Evolutionary conservation across 257 asterid genomes (phyloP), one percentile per base, ranked within the genome.

Genomic region (Cinchona pubescens): DNA sequence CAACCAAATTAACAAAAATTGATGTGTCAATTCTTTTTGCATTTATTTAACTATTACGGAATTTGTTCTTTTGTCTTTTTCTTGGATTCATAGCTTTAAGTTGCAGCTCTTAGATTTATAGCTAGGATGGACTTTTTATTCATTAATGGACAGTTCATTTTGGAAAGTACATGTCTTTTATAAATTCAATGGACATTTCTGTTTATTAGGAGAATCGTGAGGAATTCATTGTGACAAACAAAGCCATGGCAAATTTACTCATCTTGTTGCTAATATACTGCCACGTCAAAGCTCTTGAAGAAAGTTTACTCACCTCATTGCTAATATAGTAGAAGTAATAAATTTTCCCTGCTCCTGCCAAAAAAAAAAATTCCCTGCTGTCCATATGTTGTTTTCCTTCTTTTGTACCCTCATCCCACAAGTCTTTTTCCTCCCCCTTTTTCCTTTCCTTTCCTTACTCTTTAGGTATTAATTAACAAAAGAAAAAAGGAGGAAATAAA

Each of bases 231-330:
- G 64, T 61, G 76, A 63, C 78, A 81, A 74, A 80, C 67, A 61
- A 78, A 58, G 74, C 37, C 68, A 72, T 56, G 87, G 82, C 87
- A 81, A 46, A 53, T 76, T 70, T 74, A 64, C 49, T 40, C 0
- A n/a, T 46, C 35, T 21, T 46, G 37, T 37, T 46, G n/a, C 34
- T 73, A 16, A 40, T 53, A 37, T 71, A 77, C 67, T 67, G 38
- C 71, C 30, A 55, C 75, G 73, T 58, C 76, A 60, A 75, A 66
- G 70, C 60, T 58, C 40, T 69, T n/a, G 55, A 18, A 7, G 66
- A 83, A 71, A 76, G 70, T 79, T 30, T 18, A 49, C 48, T 45
- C 46, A 71, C 60, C 77, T 69, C 62, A 58, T 71, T 59, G 58
- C 80, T 19, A 60, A 56, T 69, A 67, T 66, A 64, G 84, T 30